Conservation (phyloP, 2,329 filamentous ascomycete species). For the Alternaria rosae region DNA sequence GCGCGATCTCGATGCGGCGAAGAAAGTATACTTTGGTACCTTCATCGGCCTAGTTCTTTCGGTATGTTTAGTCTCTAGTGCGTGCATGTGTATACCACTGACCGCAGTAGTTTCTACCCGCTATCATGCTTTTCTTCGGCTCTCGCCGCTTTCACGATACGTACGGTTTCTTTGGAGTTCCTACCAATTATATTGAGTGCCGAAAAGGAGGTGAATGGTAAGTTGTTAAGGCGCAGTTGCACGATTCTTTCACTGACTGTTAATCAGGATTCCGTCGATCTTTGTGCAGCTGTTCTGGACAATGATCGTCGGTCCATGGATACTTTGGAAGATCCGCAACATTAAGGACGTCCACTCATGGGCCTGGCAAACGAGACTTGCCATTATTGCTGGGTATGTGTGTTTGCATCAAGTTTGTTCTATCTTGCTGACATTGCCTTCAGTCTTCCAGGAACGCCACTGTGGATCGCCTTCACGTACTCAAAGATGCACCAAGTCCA, state of each 20-base stretch:
- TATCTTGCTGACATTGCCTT: conserved; percentile 24
- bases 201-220: conserved; percentile 71
- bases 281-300: conserved; percentile 49
- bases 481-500: conserved; percentile 30
- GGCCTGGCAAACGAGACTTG: conserved; percentile 50
- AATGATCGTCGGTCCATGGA: conserved; percentile 46
- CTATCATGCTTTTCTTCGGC: conserved; percentile 67
- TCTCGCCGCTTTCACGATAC: conserved; percentile 69
- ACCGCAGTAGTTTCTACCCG: conserved; percentile 61
- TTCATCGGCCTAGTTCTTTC: conserved; percentile 39
- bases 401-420: not conserved
- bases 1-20: conserved; percentile 41
- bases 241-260: conserved; percentile 11
- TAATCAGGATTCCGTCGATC: conserved; percentile 45
- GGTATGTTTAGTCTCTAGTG: conserved; percentile 25
- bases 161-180: conserved; percentile 63
- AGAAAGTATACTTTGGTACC: conserved; percentile 45
- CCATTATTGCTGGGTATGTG: conserved; percentile 47
- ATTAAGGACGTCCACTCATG: conserved; percentile 49
- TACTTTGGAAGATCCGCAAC: conserved; percentile 48
- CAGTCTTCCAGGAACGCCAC: conserved; percentile 47
- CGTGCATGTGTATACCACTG: conserved; percentile 10
- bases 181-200: conserved; percentile 54
- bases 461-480: conserved; percentile 50
- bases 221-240: conserved; percentile 6